Evolutionary conservation across 2,329 filamentous ascomycete species (phyloP), one percentile per base, ranked within the genome.

Genomic region (Metarhizium anisopliae): DNA sequence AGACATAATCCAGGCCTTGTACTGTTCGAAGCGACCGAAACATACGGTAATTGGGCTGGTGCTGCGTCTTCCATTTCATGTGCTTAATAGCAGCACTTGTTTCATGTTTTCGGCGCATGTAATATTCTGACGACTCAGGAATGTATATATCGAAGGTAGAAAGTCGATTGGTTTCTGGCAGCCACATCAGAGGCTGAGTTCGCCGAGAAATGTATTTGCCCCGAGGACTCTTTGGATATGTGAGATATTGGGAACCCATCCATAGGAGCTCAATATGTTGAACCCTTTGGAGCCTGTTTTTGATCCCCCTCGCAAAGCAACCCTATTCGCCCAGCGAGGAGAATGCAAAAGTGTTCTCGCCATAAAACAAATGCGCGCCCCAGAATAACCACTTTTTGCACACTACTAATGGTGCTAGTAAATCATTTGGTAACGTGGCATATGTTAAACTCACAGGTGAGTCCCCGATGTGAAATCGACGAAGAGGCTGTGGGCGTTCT

Each of bases 301-400:
- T 68, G 25, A 78, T 78, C 0, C 75, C 72, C 1, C 60, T 61
- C 54, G 69, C 71, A 59, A 81, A 81, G 47, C 75, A 70, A 53
- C 72, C 72, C 61, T 76, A 73, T 62, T 81, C 77, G 50, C 78
- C 77, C 0, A 81, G 63, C n/a, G 74, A 77, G n/a, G 75, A 78
- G 60, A 81, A 80, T 0, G 72, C 73, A 57, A 80, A 80, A 0
- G 66, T 75, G 59, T 81, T 81, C 1, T 66, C 57, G 7, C 76
- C 75, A 55, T 80, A 80, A 58, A 80, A 80, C 2, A 73, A 58
- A 56, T 74, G 72, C 2, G 65, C 60, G 0, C 72, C 75, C 1
- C 76, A 60, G 32, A 70, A 74, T 51, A 68, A 62, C 70, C 74
- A 77, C 1, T 64, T 60, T 55, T 67, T 74, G 53, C 64, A 73